Evolutionary conservation across 306 rosid genomes (phyloP), one percentile per base, ranked within the genome.

Genomic region (Luffa aegyptiaca): DNA sequence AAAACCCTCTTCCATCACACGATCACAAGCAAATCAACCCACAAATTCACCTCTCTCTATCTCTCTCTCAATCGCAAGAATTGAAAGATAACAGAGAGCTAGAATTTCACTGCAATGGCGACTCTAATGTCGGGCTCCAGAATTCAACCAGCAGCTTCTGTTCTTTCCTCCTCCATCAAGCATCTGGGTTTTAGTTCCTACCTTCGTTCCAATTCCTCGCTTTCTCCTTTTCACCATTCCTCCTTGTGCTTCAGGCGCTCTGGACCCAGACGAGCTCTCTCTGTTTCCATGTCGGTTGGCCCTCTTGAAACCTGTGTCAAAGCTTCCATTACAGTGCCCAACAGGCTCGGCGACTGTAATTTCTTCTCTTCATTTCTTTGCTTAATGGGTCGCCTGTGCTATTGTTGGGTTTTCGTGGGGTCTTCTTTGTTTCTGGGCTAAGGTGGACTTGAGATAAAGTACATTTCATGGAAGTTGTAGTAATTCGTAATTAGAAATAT

Each of bases 281-380:
- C 84, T 36, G 85, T 91, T 18, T 86, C 96, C 74, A 87, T 90
- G 95, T 82, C 96, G 31, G 79, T 88, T 78, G 49, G 3, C 48
- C 92, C 95, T 53, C 75, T 92, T n/a, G 92, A 90, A 83, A 52
- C 89, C 56, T 88, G 90, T 84, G 96, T 84, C 81, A 95, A 95
- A 80, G 90, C 93, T 72, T 95, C 97, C 63, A 0, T 78, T 73
- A 90, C 90, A 39, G 81, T 79, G 5, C 97, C 97, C 75, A 82
- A 86, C 85, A 87, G 41, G 81, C 89, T 76, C 71, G 97, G 99
- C 61, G 99, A 95, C 90, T 95, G 97, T 92, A 88, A 84, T 76
- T 33, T 21, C 13, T 49, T 70, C 55, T 48, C 12, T 51, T 52
- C 37, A 6, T 49, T 75, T 75, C 6, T 36, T 2, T 55, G 59